Base-by-base conservation (phyloP, 257 asterid genomes). In the Solanum chaucha region DNA sequence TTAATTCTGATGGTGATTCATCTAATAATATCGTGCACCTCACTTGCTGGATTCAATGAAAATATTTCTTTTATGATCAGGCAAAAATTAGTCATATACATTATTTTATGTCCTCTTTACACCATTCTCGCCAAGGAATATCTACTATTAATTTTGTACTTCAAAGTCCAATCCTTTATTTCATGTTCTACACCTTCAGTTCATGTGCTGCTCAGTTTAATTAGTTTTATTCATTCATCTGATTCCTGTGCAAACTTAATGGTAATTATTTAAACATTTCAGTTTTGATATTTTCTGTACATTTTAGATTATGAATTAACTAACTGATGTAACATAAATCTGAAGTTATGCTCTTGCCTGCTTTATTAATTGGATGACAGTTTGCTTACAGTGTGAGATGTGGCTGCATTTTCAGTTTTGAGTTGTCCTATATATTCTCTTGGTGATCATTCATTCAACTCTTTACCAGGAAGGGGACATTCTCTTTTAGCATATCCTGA, bases 1-100 rank as follows among this genome's bases (percentile, higher is more conserved):
- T 2, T 80, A 46, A 17, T 80, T 80, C 67, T 4, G 11, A 15
- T 30, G 68, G 1, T 17, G 41, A 80, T 15, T 87, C 11, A 13
- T 90, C 87, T 83, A 28, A 36, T 51, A 55, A 88, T 67, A 89
- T 75, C 44, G 17, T 19, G 48, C 32, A 15, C 5, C 30, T 11
- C n/a, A 88, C 77, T 75, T 86, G 8, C 10, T 87, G 92, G 87
- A 32, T 77, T 70, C 81, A 17, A 81, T 65, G 15, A 19, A 38
- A 17, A 3, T 19, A 7, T 10, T 5, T 35, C 20, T 5, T 28
- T 10, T 51, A 15, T 80, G 65, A 78, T 80, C 9, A 24, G 17
- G 67, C 17, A 80, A 46, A 80, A 80, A 2, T 26, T 26, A 9
- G n/a, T 14, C 5, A 14, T 14, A 14, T 14, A 13, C 83, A 1